A percentile compares a stretch with the other conserved stretches of the same genome.
Evolutionary conservation across 176 grass and related monocot species (phyloP).

Genomic region (Cymbopogon citratus): DNA sequence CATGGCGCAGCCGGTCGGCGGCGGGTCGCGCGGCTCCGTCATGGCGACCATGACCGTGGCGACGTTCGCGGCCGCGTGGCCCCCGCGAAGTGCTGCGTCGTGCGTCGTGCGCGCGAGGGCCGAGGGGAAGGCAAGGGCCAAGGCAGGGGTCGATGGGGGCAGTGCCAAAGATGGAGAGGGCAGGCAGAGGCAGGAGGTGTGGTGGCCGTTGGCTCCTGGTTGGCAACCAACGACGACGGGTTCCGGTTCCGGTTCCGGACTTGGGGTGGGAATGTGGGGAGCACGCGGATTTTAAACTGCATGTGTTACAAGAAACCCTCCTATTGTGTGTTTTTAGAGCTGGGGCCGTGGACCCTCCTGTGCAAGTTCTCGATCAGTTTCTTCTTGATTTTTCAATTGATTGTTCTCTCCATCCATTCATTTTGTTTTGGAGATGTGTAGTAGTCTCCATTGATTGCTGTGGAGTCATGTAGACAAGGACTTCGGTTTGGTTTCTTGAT

Average conservation of each 20-base stretch:
- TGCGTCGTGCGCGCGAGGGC: slow-evolving; percentile 13
- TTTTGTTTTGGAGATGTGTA: neutral
- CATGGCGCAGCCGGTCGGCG: slow-evolving; percentile 71
- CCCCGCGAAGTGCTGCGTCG: neutral
- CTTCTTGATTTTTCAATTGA: neutral
- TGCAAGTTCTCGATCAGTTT: neutral
- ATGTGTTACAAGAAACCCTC: slow-evolving; percentile 5
- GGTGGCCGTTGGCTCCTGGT: slow-evolving; percentile 24
- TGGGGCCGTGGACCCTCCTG: neutral
- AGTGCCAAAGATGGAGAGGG: neutral
- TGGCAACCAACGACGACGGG: slow-evolving; percentile 23
- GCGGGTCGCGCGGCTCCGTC: slow-evolving; percentile 46
- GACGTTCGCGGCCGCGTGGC: slow-evolving; percentile 12
- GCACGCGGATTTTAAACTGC: slow-evolving; percentile 28
- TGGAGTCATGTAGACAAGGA: neutral
- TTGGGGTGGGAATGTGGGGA: slow-evolving; percentile 24
- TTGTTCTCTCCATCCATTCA: neutral
- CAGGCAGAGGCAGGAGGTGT: neutral
- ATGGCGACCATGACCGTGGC: slow-evolving; percentile 27
- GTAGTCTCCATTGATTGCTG: neutral
- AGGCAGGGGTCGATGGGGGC: neutral
- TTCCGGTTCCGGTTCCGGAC: no score
- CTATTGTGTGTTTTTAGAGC: neutral
- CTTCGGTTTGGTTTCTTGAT: slow-evolving; percentile 3
- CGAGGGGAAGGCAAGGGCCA: neutral